Evolutionary conservation across 176 grass and related monocot genomes (phyloP).

Genomic region (Elaeis guineensis): DNA sequence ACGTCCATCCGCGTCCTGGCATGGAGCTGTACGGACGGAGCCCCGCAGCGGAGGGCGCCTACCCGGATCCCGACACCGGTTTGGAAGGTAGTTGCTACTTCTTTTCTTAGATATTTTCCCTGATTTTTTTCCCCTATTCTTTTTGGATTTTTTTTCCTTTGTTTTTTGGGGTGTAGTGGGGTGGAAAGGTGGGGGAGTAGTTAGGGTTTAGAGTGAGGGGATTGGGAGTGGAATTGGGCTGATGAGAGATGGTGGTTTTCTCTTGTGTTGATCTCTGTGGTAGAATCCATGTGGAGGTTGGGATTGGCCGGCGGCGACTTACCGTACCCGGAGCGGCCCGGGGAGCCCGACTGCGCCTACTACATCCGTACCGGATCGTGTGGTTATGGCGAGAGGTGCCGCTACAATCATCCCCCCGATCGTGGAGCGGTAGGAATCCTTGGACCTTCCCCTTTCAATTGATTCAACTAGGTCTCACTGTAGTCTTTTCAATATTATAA

Average conservation of each 20-base stretch:
- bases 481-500: not conserved
- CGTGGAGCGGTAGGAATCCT: conserved; percentile 39
- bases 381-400: conserved; percentile 77
- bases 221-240: not conserved
- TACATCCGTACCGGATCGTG: conserved; percentile 84
- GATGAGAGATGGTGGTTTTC: not conserved
- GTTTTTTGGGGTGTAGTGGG: too few species aligned
- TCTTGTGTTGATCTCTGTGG: conserved; percentile 7
- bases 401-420: conserved; percentile 91
- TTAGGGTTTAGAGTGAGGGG: conserved; percentile 26
- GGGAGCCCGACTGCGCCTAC: conserved; percentile 69
- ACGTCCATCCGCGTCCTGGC: not conserved
- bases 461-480: conserved; percentile 7
- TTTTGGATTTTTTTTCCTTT: not conserved
- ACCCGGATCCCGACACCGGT: conserved; percentile 23
- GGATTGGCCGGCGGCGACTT: conserved; percentile 42
- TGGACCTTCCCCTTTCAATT: not conserved
- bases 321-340: conserved; percentile 65
- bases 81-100: conserved; percentile 50
- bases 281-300: conserved; percentile 79
- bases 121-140: not conserved
- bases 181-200: conserved; percentile 21
- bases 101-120: conserved; percentile 1
- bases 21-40: conserved; percentile 39
- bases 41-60: conserved; percentile 13